Base-by-base conservation (phyloP, 1,284 basidiomycete species). In the Ustilago sp. region DNA sequence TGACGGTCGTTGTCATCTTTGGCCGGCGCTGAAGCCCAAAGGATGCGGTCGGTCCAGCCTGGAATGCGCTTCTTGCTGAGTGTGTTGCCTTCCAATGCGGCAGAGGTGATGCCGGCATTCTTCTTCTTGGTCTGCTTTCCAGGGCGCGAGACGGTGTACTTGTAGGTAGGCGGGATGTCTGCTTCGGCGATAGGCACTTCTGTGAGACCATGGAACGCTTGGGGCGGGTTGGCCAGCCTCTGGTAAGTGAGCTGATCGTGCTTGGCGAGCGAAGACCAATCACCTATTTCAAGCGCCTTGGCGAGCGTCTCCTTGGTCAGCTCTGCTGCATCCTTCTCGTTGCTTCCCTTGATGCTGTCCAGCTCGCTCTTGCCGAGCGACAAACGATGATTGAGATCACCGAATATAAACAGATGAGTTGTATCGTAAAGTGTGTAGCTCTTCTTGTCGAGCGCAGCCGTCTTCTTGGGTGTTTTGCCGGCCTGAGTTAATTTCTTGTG, bases 1-100 rank as follows among this genome's bases (percentile, higher is more conserved):
- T 74, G 74, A 41, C 19, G 56, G 23, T 74, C 77, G 41, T 66
- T 70, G 35, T 50, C 38, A n/a, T 72, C 66, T 36, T 60, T 52
- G 4, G 28, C 36, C 1, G 74, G 67, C 2, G 74, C 66, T 0
- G 71, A 70, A 2, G 92, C 89, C 85, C 94, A 97, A 78, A 99
- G 88, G 54, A 99, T 91, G 50, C 96, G 90, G 87, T 99, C 96
- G 28, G 95, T 98, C 93, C 95, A 99, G 23, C 95, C 92, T 0
- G 96, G 96, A 7, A 89, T 89, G 8, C 96, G 91, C 83, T 92
- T 93, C 32, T 88, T 87, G 84, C 91, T 93, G 57, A 71, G 80
- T 53, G 80, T 74, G 28, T 65, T 45, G 32, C 63, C 66, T 17
- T 71, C 64, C 12, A 76, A 59, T 17, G 74, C 68, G 13, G 64